A percentile compares a stretch with the other conserved stretches of the same genome.
Conservation (phyloP, 441 rosid genomes). For the Breynia disticha region DNA sequence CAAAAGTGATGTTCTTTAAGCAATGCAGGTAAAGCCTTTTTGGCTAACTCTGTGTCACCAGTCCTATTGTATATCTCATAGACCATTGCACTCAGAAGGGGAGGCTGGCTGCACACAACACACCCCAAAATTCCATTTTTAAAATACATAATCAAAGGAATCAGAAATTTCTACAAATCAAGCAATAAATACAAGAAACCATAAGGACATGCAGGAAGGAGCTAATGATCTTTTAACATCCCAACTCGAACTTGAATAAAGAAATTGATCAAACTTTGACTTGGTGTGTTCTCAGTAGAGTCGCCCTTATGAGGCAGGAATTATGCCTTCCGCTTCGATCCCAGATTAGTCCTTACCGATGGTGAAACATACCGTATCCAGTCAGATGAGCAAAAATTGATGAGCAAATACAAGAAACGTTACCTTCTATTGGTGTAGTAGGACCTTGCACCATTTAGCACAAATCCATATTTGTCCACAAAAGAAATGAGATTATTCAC, state of each 20-base stretch:
- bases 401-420: slow-evolving; percentile 2
- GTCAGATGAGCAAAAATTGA: background rate
- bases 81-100: slow-evolving; percentile 84
- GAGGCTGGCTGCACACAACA: slow-evolving; percentile 60
- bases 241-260: too few species aligned
- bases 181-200: too few species aligned
- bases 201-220: too few species aligned
- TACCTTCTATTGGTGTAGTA: slow-evolving; percentile 88
- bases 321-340: too few species aligned
- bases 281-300: too few species aligned
- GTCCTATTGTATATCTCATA: slow-evolving; percentile 47
- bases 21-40: slow-evolving; percentile 51
- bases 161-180: too few species aligned
- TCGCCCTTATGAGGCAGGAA: too few species aligned
- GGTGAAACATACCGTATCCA: background rate
- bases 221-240: too few species aligned
- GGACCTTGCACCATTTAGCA: slow-evolving; percentile 63
- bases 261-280: too few species aligned
- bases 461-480: slow-evolving; percentile 55
- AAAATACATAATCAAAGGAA: too few species aligned
- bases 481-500: slow-evolving; percentile 64
- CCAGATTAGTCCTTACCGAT: too few species aligned
- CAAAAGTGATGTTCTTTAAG: slow-evolving; percentile 73
- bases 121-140: background rate
- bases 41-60: slow-evolving; percentile 45